Percentiles rank a stretch among this genome's conserved stretches.
Evolutionary conservation across 257 asterid genomes (phyloP).

Genomic region (Ocimum tenuiflorum): DNA sequence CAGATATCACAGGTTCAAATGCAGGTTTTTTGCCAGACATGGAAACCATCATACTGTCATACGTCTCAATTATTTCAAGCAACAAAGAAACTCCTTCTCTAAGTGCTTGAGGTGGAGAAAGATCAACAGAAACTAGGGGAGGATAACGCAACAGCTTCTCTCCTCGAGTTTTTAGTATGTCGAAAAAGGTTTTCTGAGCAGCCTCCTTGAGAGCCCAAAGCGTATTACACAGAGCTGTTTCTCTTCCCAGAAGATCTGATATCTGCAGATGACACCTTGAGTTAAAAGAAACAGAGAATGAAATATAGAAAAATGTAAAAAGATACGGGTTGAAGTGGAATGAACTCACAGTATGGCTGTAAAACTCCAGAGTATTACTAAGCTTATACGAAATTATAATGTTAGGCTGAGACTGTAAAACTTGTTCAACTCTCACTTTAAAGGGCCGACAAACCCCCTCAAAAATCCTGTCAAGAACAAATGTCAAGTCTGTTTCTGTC

Average conservation of each 20-base stretch:
- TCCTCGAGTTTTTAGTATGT: constrained; percentile 82
- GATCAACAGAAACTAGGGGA: constrained; percentile 84
- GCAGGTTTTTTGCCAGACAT: constrained; percentile 65
- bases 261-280: constrained; percentile 41
- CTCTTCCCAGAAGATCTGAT: constrained; percentile 86
- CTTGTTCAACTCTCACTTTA: constrained; percentile 97
- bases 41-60: constrained; percentile 82
- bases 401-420: constrained; percentile 93
- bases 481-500: constrained; percentile 75
- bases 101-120: constrained; percentile 88
- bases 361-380: constrained; percentile 82
- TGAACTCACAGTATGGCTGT: constrained; percentile 92
- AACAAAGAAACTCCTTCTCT: constrained; percentile 82
- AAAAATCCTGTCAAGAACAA: constrained; percentile 89
- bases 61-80: constrained; percentile 82
- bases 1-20: constrained; percentile 85
- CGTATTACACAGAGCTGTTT: constrained; percentile 85
- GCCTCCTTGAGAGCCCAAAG: constrained; percentile 93
- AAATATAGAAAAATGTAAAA: constrained; percentile 3
- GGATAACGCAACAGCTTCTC: constrained; percentile 95
- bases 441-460: constrained; percentile 99
- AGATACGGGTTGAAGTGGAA: not conserved
- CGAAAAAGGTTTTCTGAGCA: constrained; percentile 80
- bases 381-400: constrained; percentile 85
- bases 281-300: constrained; percentile 11